These are phyloP conservation scores for Lichtheimia ornata DNA, from an alignment of 371 early-diverging fungal genomes.

Conservation along the genomic window DNA sequence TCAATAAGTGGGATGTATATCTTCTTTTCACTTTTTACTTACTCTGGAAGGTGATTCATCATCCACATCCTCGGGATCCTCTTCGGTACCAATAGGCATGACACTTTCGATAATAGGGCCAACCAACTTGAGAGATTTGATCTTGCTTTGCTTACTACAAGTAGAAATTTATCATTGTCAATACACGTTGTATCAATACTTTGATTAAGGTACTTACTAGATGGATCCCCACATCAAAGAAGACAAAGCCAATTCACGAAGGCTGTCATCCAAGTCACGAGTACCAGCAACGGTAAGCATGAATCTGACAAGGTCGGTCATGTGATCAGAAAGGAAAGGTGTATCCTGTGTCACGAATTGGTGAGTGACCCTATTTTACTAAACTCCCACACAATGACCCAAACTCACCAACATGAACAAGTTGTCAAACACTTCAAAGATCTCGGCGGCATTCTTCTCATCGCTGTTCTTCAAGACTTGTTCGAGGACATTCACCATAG, in stretches of 20 bases:
- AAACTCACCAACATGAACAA: conserved; percentile 63
- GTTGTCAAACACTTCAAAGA: conserved; percentile 84
- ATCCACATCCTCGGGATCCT: conserved; percentile 78
- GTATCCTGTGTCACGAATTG: conserved; percentile 51
- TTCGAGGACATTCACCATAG: conserved; percentile 83
- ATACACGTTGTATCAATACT: not conserved
- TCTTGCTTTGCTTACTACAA: conserved; percentile 68
- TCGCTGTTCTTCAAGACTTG: conserved; percentile 70
- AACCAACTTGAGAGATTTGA: conserved; percentile 77
- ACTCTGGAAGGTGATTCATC: conserved; percentile 76
- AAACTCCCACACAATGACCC: not conserved
- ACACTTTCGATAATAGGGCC: conserved; percentile 69
- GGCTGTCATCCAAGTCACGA: conserved; percentile 58
- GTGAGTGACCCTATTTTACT: not conserved
- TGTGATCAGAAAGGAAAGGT: conserved; percentile 73
- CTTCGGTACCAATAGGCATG: conserved; percentile 82
- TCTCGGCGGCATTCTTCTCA: conserved; percentile 71
- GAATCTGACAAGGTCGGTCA: conserved; percentile 76
- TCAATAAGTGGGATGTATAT: not conserved
- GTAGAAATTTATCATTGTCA: not conserved
- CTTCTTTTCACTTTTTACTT: conserved; percentile 8
- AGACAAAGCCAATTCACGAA: conserved; percentile 78
- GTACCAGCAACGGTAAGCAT: conserved; percentile 68
- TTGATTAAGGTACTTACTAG: conserved; percentile 54
- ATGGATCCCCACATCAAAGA: conserved; percentile 79